Percentiles rank a stretch among this genome's conserved stretches.
Conservation (phyloP, 768 basidiomycete species). For the Lactarius sanguifluus region DNA sequence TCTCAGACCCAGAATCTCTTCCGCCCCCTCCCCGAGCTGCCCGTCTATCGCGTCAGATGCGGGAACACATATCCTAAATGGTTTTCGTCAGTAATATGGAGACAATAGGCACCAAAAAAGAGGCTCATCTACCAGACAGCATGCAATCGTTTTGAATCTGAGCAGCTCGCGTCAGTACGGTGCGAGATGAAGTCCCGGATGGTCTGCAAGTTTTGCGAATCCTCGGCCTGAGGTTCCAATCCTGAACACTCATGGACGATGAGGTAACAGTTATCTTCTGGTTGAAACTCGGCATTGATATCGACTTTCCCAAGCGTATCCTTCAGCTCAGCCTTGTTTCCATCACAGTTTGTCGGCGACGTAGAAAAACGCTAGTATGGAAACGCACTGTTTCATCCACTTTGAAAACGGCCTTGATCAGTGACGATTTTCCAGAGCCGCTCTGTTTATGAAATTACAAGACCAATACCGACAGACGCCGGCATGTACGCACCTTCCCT, state of each 20-base stretch:
- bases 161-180: neutral
- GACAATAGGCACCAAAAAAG: no score
- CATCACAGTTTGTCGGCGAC: neutral
- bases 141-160: slow-evolving; percentile 11
- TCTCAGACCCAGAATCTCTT: slow-evolving; percentile 12
- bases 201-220: neutral
- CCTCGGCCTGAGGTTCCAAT: neutral
- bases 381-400: neutral
- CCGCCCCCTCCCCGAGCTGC: neutral
- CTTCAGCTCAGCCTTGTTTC: neutral
- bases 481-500: neutral
- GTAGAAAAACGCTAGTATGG: neutral
- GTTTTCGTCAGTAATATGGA: neutral
- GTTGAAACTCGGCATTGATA: neutral
- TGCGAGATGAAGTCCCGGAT: slow-evolving; percentile 1
- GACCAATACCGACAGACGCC: no score
- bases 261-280: neutral
- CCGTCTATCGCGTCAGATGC: neutral
- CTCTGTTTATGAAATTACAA: no score
- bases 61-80: slow-evolving; percentile 18
- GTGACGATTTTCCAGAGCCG: no score
- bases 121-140: slow-evolving; percentile 3
- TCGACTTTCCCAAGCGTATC: neutral
- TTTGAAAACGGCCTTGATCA: no score
- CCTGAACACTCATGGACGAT: slow-evolving; percentile 11